phyloP scores from a whole-genome alignment of 2,329 filamentous ascomycete genomes.

The Fusarium penzigii region DNA sequence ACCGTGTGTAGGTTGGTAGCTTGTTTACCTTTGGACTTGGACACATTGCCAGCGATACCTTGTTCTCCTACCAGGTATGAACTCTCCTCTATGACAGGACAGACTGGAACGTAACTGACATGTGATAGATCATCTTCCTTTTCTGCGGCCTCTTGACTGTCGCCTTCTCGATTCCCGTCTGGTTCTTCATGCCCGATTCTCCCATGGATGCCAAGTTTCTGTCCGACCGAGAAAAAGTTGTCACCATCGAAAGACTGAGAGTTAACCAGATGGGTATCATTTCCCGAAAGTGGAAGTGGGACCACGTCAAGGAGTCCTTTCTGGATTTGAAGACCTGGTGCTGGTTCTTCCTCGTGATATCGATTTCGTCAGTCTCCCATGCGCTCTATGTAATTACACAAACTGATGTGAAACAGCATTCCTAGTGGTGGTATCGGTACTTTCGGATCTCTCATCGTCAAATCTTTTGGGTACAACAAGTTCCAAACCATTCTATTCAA shows the following conservation, averaged over 20 bases:
- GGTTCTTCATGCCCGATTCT: constrained; percentile 64
- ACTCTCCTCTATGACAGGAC: too few species aligned
- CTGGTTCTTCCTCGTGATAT: constrained; percentile 47
- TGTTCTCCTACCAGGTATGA: constrained; percentile 21
- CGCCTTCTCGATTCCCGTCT: constrained; percentile 48
- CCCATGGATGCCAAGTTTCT: constrained; percentile 62
- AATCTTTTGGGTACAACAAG: constrained; percentile 56
- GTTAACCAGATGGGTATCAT: constrained; percentile 50
- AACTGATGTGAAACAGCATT: constrained; percentile 30
- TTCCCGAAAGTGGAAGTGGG: constrained; percentile 42
- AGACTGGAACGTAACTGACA: too few species aligned
- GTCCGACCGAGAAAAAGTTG: constrained; percentile 53
- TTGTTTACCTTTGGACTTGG: constrained; percentile 21
- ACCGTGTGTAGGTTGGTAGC: constrained; percentile 9
- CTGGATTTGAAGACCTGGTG: constrained; percentile 45
- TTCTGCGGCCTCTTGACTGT: constrained; percentile 44
- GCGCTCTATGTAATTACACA: not conserved
- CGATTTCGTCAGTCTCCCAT: constrained; percentile 47
- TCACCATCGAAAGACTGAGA: constrained; percentile 58
- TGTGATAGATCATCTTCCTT: constrained; percentile 29
- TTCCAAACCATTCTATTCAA: constrained; percentile 62
- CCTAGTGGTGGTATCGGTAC: constrained; percentile 59
- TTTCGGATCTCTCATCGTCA: constrained; percentile 59
- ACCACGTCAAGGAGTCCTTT: constrained; percentile 41
- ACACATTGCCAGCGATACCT: constrained; percentile 8